A percentile compares a stretch with the other conserved stretches of the same genome.
phyloP scores from a whole-genome alignment of 2,329 filamentous ascomycete genomes.

The Bisporella sp. region DNA sequence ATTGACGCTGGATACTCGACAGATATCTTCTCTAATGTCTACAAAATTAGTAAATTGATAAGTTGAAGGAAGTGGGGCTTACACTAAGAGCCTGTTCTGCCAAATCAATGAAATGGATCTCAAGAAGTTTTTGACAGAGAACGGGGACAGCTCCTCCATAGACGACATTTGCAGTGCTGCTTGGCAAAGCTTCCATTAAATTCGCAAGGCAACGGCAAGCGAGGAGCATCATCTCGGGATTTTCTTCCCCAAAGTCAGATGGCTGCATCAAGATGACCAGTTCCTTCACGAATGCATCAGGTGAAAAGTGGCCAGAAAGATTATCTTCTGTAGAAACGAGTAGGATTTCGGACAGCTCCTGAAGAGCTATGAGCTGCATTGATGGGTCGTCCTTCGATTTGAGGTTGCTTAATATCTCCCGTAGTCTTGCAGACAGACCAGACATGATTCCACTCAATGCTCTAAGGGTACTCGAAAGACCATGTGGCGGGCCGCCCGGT shows the following conservation, averaged over 20 bases:
- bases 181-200: constrained; percentile 91
- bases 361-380: constrained; percentile 82
- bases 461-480: constrained; percentile 73
- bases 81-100: constrained; percentile 91
- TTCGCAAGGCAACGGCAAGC: constrained; percentile 95
- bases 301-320: constrained; percentile 87
- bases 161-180: constrained; percentile 89
- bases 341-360: constrained; percentile 88
- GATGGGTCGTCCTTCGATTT: constrained; percentile 80
- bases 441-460: constrained; percentile 90
- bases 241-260: constrained; percentile 77
- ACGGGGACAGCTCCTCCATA: constrained; percentile 96
- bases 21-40: constrained; percentile 94
- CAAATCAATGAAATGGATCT: constrained; percentile 95
- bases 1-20: constrained; percentile 93
- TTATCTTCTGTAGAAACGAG: constrained; percentile 96
- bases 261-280: constrained; percentile 87
- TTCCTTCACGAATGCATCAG: constrained; percentile 93
- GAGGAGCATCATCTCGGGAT: constrained; percentile 93
- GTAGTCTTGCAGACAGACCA: constrained; percentile 70
- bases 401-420: constrained; percentile 69
- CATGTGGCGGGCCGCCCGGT: constrained; percentile 52
- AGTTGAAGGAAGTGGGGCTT: constrained; percentile 25
- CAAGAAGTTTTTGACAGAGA: constrained; percentile 86
- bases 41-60: constrained; percentile 9